Base-by-base conservation (phyloP, 257 asterid species). In the Cinchona pubescens region DNA sequence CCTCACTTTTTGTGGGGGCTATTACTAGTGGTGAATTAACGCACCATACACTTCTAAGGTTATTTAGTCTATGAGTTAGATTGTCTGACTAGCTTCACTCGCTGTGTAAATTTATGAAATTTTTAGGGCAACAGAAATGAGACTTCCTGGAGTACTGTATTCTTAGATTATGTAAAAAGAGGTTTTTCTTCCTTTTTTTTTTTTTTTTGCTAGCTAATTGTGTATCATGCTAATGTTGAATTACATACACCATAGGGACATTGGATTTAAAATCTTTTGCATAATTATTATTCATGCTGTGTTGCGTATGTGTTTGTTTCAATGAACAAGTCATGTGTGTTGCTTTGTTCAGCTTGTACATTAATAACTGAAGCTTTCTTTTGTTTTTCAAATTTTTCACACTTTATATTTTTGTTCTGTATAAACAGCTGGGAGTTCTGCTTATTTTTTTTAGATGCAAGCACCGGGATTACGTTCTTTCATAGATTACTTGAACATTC, bases 11-110 rank as follows among this genome's bases (percentile, higher is more conserved):
- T 76, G 62, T 76, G 37, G 98, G 98, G 74, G 96, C 97, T 78
- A 90, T 94, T 74, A 94, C 97, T 32, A 94, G 98, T 77, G 98
- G 98, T 46, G 98, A 94, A 82, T 85, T 94, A 79, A 89, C 97
- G 29, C 90, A 94, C 79, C 92, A 89, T 87, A 80, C 86, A 81
- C 98, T 94, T 69, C 87, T 86, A 82, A 87, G 96, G 97, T 88
- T 58, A 53, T 32, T 38, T 13, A 38, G 42, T 75, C 21, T 37
- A 13, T 56, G 21, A 18, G 21, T 42, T 6, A 45, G 62, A n/a
- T 59, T 77, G 18, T 43, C 58, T 58, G 11, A 77, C 35, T 62
- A 40, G 49, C 38, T 67, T 42, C 35, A 19, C 21, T 37, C 12
- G 38, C 25, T 25, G 48, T 3, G 15, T 25, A 58, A 58, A 58